Percentiles rank a stretch among this genome's conserved stretches.
Conservation (phyloP, 257 asterid genomes). For the Capsicum rhomboideum region DNA sequence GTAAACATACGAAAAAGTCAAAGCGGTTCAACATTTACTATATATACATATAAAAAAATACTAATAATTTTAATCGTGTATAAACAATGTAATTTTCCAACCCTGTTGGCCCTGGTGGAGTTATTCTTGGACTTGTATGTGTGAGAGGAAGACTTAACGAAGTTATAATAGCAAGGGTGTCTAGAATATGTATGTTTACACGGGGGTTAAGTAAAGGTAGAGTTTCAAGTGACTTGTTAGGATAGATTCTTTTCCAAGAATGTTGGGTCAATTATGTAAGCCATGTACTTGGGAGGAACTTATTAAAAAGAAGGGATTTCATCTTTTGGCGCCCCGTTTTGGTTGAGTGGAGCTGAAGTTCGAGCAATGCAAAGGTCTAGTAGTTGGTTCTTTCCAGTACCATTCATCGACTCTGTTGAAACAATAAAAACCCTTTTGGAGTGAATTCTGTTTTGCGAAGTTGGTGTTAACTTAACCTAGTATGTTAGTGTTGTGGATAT, state of each 20-base stretch:
- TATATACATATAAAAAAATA: no score
- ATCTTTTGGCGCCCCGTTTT: neutral
- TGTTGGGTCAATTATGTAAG: neutral
- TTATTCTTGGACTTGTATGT: no score
- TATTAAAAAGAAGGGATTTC: neutral
- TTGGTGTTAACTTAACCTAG: neutral
- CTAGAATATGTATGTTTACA: neutral
- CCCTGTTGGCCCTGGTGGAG: no score
- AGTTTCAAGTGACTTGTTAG: neutral
- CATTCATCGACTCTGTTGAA: fast-evolving
- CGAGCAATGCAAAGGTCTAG: neutral
- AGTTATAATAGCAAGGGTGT: neutral
- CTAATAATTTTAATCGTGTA: no score
- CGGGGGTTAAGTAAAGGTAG: neutral
- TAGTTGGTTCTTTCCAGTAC: neutral
- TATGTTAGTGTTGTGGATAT: neutral
- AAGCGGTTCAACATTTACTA: no score
- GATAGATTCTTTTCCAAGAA: neutral
- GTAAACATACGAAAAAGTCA: no score
- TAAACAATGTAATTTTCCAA: no score
- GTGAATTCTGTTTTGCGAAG: neutral
- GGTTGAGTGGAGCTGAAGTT: neutral
- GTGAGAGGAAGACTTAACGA: no score
- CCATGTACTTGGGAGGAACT: neutral
- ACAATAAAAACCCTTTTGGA: neutral